A percentile compares a stretch with the other conserved stretches of the same genome.
Conservation (phyloP, 345 rosid species). For the Brassica incana region DNA sequence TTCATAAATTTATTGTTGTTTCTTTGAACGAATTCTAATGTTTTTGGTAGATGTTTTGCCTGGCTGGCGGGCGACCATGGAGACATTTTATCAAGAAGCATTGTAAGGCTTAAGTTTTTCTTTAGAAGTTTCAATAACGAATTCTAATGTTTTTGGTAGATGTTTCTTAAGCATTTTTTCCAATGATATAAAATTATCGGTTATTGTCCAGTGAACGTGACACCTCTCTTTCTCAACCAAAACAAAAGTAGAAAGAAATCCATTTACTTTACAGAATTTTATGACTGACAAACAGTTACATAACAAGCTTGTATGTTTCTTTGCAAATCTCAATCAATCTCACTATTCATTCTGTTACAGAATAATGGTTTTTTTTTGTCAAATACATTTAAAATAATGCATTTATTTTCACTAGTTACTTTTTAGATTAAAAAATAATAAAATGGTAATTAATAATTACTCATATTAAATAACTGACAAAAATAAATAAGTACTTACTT, state of each 20-base stretch:
- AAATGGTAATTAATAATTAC: too few relatives aligned
- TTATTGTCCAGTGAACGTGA: background rate
- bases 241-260: too few relatives aligned
- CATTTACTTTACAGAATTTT: too few relatives aligned
- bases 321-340: too few relatives aligned
- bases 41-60: constrained; percentile 33
- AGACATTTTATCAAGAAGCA: constrained; percentile 20
- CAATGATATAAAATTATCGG: background rate
- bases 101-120: constrained; percentile 53
- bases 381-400: too few relatives aligned
- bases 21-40: background rate
- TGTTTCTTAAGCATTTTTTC: background rate
- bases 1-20: background rate
- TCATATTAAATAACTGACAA: background rate
- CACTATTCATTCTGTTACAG: too few relatives aligned
- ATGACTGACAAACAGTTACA: too few relatives aligned
- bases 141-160: too few relatives aligned
- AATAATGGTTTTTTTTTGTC: too few relatives aligned
- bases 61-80: constrained; percentile 19
- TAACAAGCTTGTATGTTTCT: too few relatives aligned
- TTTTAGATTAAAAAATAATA: too few relatives aligned
- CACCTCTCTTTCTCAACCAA: background rate
- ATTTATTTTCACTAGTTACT: too few relatives aligned
- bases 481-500: background rate
- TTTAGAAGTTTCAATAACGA: background rate